Evolutionary conservation across 495 filamentous ascomycete genomes (phyloP).

Genomic region (Penicillium maclennaniae): DNA sequence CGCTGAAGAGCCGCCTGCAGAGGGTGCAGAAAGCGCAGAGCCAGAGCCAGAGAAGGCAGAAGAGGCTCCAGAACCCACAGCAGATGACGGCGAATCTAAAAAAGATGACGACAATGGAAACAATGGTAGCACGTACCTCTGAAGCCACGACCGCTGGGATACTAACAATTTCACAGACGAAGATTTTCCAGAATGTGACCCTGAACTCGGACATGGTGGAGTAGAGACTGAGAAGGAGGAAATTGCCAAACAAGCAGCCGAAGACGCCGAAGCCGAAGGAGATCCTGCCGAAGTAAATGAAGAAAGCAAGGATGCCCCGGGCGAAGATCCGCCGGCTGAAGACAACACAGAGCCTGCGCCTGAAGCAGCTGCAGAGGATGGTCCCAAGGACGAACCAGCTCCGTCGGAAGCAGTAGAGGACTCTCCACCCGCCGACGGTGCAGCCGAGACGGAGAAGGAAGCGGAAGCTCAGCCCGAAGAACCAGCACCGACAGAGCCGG

Average conservation of each 20-base stretch:
- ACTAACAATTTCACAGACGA: constrained; percentile 19
- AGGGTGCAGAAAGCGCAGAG: constrained; percentile 9
- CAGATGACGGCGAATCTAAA: constrained; percentile 11
- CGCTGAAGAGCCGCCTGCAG: constrained; percentile 15
- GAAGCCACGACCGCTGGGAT: neutral
- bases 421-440: constrained; percentile 1
- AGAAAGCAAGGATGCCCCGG: constrained; percentile 2
- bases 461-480: no score
- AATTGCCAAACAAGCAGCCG: constrained; percentile 22
- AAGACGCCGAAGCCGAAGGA: constrained; percentile 22
- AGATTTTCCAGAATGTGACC: constrained; percentile 29
- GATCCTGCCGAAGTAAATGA: constrained; percentile 4
- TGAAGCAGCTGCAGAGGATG: neutral
- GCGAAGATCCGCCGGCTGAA: constrained; percentile 11
- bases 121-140: constrained; percentile 16
- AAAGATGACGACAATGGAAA: constrained; percentile 11
- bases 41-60: constrained; percentile 11
- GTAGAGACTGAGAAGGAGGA: constrained; percentile 32
- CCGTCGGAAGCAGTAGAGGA: no score
- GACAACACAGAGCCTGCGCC: constrained; percentile 4
- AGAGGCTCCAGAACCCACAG: constrained; percentile 11
- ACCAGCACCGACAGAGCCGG: neutral
- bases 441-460: neutral
- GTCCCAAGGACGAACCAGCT: constrained; percentile 9
- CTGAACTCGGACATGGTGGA: constrained; percentile 25